Conservation (phyloP, 352 stramenopile genomes). For the Phytophthora tentaculata region DNA sequence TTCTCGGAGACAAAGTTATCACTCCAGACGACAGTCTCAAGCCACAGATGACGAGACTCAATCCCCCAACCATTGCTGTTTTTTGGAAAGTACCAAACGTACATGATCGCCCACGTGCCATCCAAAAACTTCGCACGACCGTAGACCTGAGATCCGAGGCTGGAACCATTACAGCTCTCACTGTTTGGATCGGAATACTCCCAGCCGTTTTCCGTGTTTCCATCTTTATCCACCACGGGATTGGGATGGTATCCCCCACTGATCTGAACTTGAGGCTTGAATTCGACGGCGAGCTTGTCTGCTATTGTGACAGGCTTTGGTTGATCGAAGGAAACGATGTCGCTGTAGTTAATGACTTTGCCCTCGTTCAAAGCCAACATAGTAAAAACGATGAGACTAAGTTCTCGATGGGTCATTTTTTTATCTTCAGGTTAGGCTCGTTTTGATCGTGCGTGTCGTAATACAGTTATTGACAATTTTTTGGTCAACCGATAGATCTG, state of each 20-base stretch:
- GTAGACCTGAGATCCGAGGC: not conserved
- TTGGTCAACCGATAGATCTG: no score
- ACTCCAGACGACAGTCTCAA: not conserved
- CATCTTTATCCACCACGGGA: not conserved
- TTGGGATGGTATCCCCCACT: not conserved
- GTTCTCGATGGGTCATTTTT: no score
- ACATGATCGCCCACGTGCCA: not conserved
- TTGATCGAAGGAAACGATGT: not conserved
- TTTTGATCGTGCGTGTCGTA: no score
- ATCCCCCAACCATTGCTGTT: not conserved
- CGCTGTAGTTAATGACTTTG: not conserved
- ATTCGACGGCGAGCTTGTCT: not conserved
- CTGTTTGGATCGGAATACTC: not conserved
- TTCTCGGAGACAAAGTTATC: not conserved
- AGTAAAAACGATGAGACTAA: not conserved
- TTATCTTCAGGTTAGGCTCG: no score
- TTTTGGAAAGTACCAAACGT: not conserved
- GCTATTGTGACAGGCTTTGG: not conserved
- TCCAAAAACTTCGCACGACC: not conserved
- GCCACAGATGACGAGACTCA: not conserved
- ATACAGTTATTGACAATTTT: no score
- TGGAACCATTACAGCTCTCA: not conserved
- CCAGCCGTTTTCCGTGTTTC: not conserved
- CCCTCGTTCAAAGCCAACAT: not conserved
- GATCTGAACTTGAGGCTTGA: not conserved